Conservation (phyloP, 495 filamentous ascomycete genomes). For the Lasiosphaeris hirsuta region DNA sequence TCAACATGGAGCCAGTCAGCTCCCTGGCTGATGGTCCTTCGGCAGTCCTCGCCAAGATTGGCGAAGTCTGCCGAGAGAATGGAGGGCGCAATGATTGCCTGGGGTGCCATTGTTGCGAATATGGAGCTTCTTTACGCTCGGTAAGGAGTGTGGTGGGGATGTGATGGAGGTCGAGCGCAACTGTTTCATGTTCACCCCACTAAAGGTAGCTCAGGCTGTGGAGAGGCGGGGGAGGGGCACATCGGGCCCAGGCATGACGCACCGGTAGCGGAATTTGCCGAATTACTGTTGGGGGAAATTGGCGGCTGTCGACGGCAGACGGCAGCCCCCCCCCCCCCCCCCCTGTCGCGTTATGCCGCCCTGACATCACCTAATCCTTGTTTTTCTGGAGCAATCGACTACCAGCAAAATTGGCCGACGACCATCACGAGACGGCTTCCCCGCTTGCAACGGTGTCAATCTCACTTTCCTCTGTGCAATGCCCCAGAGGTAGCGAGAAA, state of each 20-base stretch:
- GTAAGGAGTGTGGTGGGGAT: background rate
- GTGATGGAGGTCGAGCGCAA: no score
- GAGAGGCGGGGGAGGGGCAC: constrained; percentile 8
- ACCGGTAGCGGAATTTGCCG: constrained; percentile 5
- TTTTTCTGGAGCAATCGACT: background rate
- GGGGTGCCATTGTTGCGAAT: constrained; percentile 64
- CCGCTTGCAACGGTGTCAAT: no score
- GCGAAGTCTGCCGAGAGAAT: constrained; percentile 97
- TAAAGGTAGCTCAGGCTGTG: no score
- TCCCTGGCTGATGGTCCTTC: constrained; percentile 71
- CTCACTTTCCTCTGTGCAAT: background rate
- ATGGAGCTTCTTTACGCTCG: background rate
- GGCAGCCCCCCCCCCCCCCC: no score
- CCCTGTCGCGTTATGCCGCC: constrained; percentile 5
- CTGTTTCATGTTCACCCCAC: no score
- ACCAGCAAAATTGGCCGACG: background rate
- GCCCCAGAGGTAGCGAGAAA: background rate
- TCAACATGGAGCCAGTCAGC: constrained; percentile 90
- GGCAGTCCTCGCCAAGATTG: constrained; percentile 78
- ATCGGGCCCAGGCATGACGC: background rate
- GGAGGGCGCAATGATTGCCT: constrained; percentile 92
- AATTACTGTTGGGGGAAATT: background rate
- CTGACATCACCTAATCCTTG: constrained; percentile 17
- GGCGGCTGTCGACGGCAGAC: constrained; percentile 10
- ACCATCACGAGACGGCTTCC: background rate